Base-by-base conservation (phyloP, 2,329 filamentous ascomycete species). In the Microsporum ferrugineum region DNA sequence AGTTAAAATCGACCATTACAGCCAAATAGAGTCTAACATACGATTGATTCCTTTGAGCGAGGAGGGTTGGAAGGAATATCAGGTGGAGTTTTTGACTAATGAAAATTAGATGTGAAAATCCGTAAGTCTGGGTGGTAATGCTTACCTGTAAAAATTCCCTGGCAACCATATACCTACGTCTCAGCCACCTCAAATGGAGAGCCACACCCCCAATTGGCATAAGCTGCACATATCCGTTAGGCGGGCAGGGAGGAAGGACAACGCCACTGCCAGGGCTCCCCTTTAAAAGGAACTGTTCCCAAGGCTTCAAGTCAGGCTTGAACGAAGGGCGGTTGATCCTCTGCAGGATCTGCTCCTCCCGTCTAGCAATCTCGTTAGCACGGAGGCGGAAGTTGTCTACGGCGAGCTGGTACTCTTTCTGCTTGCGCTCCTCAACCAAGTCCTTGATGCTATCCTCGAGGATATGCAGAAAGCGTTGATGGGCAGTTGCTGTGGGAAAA, bases 211-310 rank as follows among this genome's bases (percentile, higher is more conserved):
- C 62, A 17, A 63, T 62, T 10, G 62, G 62, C 62, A 63, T 62
- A 4, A 63, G 12, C 51, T 55, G 62, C 27, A 62, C 17, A 45
- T 53, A 62, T 5, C 41, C 57, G 14, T 63, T 61, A 5, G 51
- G 51, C 2, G 60, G 36, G 4, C 43, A 43, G 5, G 12, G 17
- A 43, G 62, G 61, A 7, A 64, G 53, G 0, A 7, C 33, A 39
- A 65, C 49, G 3, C 62, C 62, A 41, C 51, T 49, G 12, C 63
- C 63, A 57, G 63, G 63, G 39, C 62, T 63, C 2, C 57, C 62
- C 33, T 60, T 61, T 17, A 64, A 59, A 29, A 65, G 63, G 29
- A 65, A 64, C 34, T 64, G 63, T 45, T 65, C 63, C 64, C 64
- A 65, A 5, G 60, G 59, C 17, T 58, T 49, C 8, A 63, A 34